Conservation (phyloP, 805 yeast species). For the Hanseniaspora thailandica region DNA sequence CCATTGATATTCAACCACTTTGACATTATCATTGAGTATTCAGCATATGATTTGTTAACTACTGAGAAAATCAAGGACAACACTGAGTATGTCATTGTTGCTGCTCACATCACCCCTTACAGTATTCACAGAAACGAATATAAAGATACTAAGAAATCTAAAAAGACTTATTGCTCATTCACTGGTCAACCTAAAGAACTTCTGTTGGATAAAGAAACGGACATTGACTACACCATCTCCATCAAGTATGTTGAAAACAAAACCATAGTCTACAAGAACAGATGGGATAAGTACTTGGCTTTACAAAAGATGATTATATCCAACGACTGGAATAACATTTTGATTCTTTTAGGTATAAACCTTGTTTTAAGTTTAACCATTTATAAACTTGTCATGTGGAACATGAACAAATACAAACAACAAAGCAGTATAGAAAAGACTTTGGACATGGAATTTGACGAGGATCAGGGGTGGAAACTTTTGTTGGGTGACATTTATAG, state of each 20-base stretch:
- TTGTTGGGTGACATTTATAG: constrained; percentile 93
- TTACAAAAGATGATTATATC: constrained; percentile 87
- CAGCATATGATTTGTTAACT: not conserved
- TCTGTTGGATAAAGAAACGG: constrained; percentile 38
- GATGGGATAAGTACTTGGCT: constrained; percentile 95
- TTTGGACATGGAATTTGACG: constrained; percentile 66
- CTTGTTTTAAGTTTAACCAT: constrained; percentile 71
- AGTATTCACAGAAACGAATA: constrained; percentile 38
- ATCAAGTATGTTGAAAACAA: constrained; percentile 55
- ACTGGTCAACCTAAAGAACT: constrained; percentile 36
- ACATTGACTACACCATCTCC: constrained; percentile 74
- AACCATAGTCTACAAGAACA: constrained; percentile 83
- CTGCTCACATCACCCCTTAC: constrained; percentile 64
- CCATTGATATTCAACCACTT: constrained; percentile 66
- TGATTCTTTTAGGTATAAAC: constrained; percentile 67
- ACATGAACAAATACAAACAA: constrained; percentile 79
- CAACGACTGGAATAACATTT: constrained; percentile 87
- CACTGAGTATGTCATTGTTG: constrained; percentile 74
- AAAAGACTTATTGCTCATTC: constrained; percentile 29
- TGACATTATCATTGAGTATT: constrained; percentile 63
- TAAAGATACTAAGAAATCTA: not conserved
- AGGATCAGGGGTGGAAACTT: constrained; percentile 94
- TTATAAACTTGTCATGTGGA: constrained; percentile 67
- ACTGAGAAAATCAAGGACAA: constrained; percentile 48
- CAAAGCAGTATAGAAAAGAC: constrained; percentile 42